phyloP scores from a whole-genome alignment of 2,329 filamentous ascomycete species.

The Fusarium sp. region DNA sequence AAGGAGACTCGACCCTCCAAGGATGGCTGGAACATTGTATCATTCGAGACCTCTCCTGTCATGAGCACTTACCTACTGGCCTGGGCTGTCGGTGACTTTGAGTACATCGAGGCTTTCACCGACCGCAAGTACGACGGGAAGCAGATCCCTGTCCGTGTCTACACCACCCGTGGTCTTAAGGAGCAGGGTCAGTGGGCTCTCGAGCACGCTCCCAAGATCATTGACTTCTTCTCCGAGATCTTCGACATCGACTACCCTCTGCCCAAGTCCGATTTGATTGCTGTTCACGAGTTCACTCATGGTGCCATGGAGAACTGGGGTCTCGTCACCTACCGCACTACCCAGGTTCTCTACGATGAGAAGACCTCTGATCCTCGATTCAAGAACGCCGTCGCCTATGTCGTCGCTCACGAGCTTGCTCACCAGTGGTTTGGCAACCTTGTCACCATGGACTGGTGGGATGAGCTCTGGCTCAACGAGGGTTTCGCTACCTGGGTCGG shows the following conservation, averaged over 20 bases:
- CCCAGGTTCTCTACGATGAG: conserved; percentile 95
- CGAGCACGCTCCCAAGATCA: conserved; percentile 88
- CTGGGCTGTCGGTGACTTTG: conserved; percentile 96
- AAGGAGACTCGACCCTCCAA: conserved; percentile 69
- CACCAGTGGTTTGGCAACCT: conserved; percentile 97
- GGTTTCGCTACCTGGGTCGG: conserved; percentile 99
- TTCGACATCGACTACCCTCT: conserved; percentile 94
- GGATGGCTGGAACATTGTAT: conserved; percentile 75
- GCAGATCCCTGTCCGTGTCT: conserved; percentile 90
- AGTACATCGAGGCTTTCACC: conserved; percentile 93
- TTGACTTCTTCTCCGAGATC: conserved; percentile 96
- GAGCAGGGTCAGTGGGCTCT: conserved; percentile 90
- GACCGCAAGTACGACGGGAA: conserved; percentile 90
- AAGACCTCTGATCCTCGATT: conserved; percentile 88
- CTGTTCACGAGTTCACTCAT: conserved; percentile 89
- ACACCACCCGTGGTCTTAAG: conserved; percentile 93
- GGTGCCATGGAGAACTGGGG: conserved; percentile 98
- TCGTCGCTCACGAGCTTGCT: conserved; percentile 96
- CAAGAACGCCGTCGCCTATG: conserved; percentile 93
- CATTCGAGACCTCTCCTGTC: conserved; percentile 83
- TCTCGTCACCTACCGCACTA: conserved; percentile 93
- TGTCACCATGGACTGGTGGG: conserved; percentile 98
- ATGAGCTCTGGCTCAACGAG: conserved; percentile 92
- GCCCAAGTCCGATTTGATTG: conserved; percentile 89
- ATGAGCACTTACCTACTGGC: conserved; percentile 94